phyloP scores from a whole-genome alignment of 139 green algal species.

The Diplosphaera chodatii region DNA sequence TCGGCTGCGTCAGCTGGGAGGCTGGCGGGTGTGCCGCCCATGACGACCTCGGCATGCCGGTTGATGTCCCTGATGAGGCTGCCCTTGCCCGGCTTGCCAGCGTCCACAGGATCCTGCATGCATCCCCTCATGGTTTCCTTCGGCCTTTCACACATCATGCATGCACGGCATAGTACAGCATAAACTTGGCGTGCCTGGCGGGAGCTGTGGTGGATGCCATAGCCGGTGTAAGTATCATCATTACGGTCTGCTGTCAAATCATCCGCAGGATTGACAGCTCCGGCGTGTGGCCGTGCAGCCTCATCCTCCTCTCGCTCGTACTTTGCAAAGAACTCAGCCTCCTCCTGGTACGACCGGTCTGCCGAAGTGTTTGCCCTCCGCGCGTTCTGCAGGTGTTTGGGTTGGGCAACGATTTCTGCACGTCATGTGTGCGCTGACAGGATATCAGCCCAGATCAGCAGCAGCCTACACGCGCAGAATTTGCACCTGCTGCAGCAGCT shows the following conservation, averaged over 20 bases:
- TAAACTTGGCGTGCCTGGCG: neutral
- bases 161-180: too few species aligned
- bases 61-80: constrained; percentile 23
- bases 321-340: neutral
- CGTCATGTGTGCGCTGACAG: too few species aligned
- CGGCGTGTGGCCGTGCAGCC: too few species aligned
- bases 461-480: too few species aligned
- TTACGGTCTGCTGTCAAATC: neutral
- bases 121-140: too few species aligned
- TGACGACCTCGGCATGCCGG: constrained; percentile 19
- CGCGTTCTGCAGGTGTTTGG: neutral
- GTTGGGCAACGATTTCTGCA: too few species aligned
- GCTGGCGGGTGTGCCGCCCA: constrained; percentile 12
- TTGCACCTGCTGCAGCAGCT: constrained; percentile 15
- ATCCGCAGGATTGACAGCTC: neutral
- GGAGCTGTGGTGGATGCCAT: neutral
- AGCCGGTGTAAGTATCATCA: neutral
- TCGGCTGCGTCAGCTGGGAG: neutral
- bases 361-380: neutral
- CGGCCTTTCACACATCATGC: too few species aligned
- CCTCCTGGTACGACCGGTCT: neutral
- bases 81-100: neutral
- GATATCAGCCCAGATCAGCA: too few species aligned
- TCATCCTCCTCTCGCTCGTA: neutral
- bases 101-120: constrained; percentile 6